Evolutionary conservation across 164 flowering plant species (phyloP).

Genomic region (grape (Vitis vinifera)): ASM3070453v1 NC_081814.1:1054001-1054500

Average conservation of each 20-base stretch:
- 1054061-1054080: no score
- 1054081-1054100: no score
- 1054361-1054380: not conserved
- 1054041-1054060: no score
- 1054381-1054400: constrained; percentile 7
- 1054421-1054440: no score
- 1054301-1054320: not conserved
- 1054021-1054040: no score
- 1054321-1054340: not conserved
- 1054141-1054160: no score
- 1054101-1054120: no score
- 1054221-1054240: not conserved
- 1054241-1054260: not conserved
- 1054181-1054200: constrained; percentile 26
- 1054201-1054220: constrained; percentile 27
- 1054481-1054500: no score
- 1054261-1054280: constrained; percentile 3
- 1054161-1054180: not conserved
- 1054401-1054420: not conserved
- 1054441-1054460: no score
- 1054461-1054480: no score
- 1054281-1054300: constrained; percentile 26
- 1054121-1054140: no score
- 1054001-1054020: no score
- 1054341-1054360: not conserved